phyloP scores from a whole-genome alignment of 1,139 yeast genomes.

The Hansenula anomala region DNA sequence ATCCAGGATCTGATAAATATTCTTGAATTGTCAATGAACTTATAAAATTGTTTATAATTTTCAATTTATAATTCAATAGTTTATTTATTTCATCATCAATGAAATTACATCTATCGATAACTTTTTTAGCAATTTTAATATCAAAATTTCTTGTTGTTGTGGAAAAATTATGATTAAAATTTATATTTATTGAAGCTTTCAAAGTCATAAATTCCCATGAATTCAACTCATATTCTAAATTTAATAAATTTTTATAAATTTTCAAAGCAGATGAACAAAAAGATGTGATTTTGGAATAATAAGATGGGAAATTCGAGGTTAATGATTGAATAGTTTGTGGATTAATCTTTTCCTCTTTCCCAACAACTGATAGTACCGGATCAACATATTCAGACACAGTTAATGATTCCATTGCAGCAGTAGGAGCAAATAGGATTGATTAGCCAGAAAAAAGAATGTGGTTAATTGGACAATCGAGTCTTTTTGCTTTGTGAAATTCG shows the following conservation, averaged over 20 bases:
- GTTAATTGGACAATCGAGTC: too few relatives aligned
- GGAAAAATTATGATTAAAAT: slow-evolving; percentile 6
- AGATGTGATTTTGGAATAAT: slow-evolving; percentile 3
- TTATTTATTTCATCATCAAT: slow-evolving; percentile 16
- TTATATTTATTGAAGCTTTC: slow-evolving; percentile 16
- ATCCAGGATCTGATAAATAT: slow-evolving; percentile 22
- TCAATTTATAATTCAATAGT: slow-evolving; percentile 1
- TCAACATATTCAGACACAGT: not conserved
- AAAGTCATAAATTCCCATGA: slow-evolving; percentile 20
- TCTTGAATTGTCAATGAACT: slow-evolving; percentile 12
- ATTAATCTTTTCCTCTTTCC: not conserved
- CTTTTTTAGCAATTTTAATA: slow-evolving; percentile 12
- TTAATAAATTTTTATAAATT: slow-evolving; percentile 4
- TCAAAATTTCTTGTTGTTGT: slow-evolving; percentile 5
- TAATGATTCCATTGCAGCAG: not conserved
- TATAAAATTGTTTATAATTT: slow-evolving; percentile 3
- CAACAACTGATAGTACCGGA: slow-evolving; percentile 1
- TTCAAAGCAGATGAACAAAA: slow-evolving; percentile 4
- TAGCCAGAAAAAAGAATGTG: too few relatives aligned
- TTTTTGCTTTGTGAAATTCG: too few relatives aligned
- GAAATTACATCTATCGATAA: slow-evolving; percentile 11
- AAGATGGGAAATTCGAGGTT: slow-evolving; percentile 1
- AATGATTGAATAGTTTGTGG: slow-evolving; percentile 2
- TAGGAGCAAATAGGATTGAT: too few relatives aligned
- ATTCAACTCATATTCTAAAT: slow-evolving; percentile 8